These are phyloP conservation scores for Anisodus tanguticus DNA, from an alignment of 257 asterid species.

Conservation along the genomic window DNA sequence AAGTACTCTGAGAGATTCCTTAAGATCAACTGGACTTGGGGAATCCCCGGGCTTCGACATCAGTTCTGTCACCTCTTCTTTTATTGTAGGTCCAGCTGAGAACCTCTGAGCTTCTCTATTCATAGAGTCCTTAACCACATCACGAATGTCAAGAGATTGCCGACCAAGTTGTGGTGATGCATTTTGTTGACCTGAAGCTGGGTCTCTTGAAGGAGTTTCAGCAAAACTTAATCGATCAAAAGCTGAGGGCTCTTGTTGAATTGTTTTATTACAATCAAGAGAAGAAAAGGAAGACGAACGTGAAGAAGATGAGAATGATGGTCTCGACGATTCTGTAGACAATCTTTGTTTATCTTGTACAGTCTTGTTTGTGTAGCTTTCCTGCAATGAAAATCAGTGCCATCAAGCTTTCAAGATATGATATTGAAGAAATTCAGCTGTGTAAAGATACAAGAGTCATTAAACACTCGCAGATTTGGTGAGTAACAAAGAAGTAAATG, in stretches of 20 bases:
- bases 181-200: slow-evolving; percentile 51
- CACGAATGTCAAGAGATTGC: slow-evolving; percentile 66
- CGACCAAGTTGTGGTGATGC: slow-evolving; percentile 50
- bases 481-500: not conserved
- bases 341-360: slow-evolving; percentile 62
- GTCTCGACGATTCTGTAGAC: slow-evolving; percentile 74
- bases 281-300: slow-evolving; percentile 93
- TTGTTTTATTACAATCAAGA: slow-evolving; percentile 64
- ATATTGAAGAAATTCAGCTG: slow-evolving; percentile 1
- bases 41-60: slow-evolving; percentile 46
- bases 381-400: slow-evolving; percentile 47
- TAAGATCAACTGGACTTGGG: slow-evolving; percentile 38
- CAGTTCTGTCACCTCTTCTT: slow-evolving; percentile 49
- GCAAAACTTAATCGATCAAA: slow-evolving; percentile 63
- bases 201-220: slow-evolving; percentile 68
- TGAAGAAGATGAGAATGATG: slow-evolving; percentile 85
- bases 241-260: slow-evolving; percentile 60
- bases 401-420: not conserved
- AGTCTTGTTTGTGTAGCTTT: slow-evolving; percentile 54
- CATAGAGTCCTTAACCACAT: slow-evolving; percentile 85
- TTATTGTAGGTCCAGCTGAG: slow-evolving; percentile 48
- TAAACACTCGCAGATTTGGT: not conserved
- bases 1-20: slow-evolving; percentile 53
- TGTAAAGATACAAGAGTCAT: not conserved
- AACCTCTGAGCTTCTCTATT: slow-evolving; percentile 67